Base-by-base conservation (phyloP, 257 asterid genomes). In the Schizonepeta tenuifolia region DNA sequence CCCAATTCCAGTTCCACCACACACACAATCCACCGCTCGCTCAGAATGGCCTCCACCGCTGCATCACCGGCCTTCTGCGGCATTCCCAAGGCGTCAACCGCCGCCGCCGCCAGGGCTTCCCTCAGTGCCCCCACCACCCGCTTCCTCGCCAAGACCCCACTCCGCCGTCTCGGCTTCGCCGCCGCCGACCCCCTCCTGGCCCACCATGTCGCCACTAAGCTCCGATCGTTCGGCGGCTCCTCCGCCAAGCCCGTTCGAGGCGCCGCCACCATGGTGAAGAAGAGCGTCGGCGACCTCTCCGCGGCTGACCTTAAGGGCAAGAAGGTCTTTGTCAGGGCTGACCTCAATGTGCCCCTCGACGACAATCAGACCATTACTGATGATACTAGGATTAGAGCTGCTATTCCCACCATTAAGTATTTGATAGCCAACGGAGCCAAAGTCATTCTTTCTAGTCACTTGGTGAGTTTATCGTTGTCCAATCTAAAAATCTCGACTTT, bases 321-420 rank as follows among this genome's bases (percentile, higher is more conserved):
- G 73, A 89, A 66, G 65, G 94, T 89, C 15, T 83, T 89, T 46
- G 89, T 89, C 6, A 79, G 96, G 72, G 96, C 84, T n/a, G 92
- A 90, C 73, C 82, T 89, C 75, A 89, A 89, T 77, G 96, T 89
- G 49, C 94, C 96, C 8, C 86, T 89, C 24, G 96, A 89, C 73
- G 94, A 86, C 9, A 78, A 55, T 9, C 87, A 81, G 81, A 87
- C 80, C 38, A 89, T 89, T 43, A 86, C 94, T 3, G 94, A 89
- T 78, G 96, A 89, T 55, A 84, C 93, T 51, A 89, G 96, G 85
- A 87, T 89, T 58, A 84, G 96, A 80, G 96, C 96, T 64, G 93
- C 96, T 47, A 54, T 87, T 0, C 96, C 93, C n/a, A 89, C 96
- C 41, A 87, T 87, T 15, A 89, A 87, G 77, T 74, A 87, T 76